Conservation (phyloP, 768 basidiomycete genomes). For the Xerocomellus chrysenteron region DNA sequence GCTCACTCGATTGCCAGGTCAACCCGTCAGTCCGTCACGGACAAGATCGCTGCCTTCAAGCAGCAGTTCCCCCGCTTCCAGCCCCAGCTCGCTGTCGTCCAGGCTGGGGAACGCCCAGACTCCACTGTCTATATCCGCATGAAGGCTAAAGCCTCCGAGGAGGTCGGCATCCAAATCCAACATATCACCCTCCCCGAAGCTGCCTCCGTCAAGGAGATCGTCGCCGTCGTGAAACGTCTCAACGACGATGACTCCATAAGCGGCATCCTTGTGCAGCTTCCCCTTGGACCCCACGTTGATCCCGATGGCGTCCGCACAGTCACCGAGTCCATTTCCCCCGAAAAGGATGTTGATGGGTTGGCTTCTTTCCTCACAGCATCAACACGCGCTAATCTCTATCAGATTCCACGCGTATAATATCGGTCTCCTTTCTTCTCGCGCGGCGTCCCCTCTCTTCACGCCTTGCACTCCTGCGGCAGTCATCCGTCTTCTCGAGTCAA, state of each 20-base stretch:
- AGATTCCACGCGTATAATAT: slow-evolving; percentile 99
- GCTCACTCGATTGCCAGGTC: slow-evolving; percentile 49
- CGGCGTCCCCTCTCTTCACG: slow-evolving; percentile 83
- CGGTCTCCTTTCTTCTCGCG: slow-evolving; percentile 88
- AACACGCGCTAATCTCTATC: slow-evolving; percentile 4
- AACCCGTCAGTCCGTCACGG: slow-evolving; percentile 74
- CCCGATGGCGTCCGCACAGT: slow-evolving; percentile 84
- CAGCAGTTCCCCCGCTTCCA: slow-evolving; percentile 81
- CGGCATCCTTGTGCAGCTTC: slow-evolving; percentile 94
- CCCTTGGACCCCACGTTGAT: slow-evolving; percentile 80
- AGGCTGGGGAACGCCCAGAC: slow-evolving; percentile 90
- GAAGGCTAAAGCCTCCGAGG: slow-evolving; percentile 94
- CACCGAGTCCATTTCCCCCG: slow-evolving; percentile 91
- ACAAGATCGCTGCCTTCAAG: slow-evolving; percentile 63
- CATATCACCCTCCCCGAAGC: slow-evolving; percentile 75
- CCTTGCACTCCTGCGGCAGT: slow-evolving; percentile 97
- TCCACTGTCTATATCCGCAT: slow-evolving; percentile 93
- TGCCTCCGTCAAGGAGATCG: slow-evolving; percentile 70
- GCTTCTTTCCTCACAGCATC: slow-evolving; percentile 11
- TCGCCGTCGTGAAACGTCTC: slow-evolving; percentile 73
- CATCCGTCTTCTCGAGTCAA: slow-evolving; percentile 85
- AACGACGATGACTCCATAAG: slow-evolving; percentile 80
- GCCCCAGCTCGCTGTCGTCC: slow-evolving; percentile 88
- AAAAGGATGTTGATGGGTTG: slow-evolving; percentile 97
- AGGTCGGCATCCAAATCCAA: slow-evolving; percentile 86